These are phyloP conservation scores for Basipetospora sp. DNA, from an alignment of 2,329 filamentous ascomycete species.

Conservation along the genomic window DNA sequence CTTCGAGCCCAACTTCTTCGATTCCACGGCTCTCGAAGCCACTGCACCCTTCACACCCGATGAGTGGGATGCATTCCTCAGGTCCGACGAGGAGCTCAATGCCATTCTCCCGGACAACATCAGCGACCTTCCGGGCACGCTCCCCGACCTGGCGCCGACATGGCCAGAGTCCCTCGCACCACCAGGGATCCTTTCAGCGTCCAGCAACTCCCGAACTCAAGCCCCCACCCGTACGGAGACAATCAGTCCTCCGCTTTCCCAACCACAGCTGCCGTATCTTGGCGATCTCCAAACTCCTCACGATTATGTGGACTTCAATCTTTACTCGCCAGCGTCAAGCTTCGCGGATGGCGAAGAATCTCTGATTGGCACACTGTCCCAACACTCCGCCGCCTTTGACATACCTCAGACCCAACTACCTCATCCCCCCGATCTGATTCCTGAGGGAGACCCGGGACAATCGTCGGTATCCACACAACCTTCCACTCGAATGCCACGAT, in stretches of 20 bases:
- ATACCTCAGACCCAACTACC: too few relatives aligned
- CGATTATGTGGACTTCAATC: conserved; percentile 40
- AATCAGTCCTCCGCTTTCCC: background rate
- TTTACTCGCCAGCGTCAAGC: conserved; percentile 36
- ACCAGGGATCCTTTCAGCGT: background rate
- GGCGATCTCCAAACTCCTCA: conserved; percentile 9
- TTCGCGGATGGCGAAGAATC: conserved; percentile 33
- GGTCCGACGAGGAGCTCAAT: background rate
- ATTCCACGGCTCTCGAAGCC: background rate
- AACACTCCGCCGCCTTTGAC: too few relatives aligned
- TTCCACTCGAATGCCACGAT: too few relatives aligned
- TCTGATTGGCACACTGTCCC: too few relatives aligned
- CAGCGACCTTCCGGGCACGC: background rate
- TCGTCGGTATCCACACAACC: too few relatives aligned
- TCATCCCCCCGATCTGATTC: too few relatives aligned
- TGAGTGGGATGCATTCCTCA: conserved; percentile 2
- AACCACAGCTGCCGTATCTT: conserved; percentile 25
- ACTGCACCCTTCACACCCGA: background rate
- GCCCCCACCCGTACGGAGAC: background rate
- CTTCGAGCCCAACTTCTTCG: background rate
- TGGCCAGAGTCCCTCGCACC: background rate
- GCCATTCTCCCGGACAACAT: background rate
- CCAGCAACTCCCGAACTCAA: background rate
- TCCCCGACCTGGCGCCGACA: background rate
- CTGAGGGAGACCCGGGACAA: too few relatives aligned